A percentile compares a stretch with the other conserved stretches of the same genome.
These are phyloP conservation scores for Phyllachora maydis DNA, from an alignment of 2,329 filamentous ascomycete species.

Conservation along the genomic window DNA sequence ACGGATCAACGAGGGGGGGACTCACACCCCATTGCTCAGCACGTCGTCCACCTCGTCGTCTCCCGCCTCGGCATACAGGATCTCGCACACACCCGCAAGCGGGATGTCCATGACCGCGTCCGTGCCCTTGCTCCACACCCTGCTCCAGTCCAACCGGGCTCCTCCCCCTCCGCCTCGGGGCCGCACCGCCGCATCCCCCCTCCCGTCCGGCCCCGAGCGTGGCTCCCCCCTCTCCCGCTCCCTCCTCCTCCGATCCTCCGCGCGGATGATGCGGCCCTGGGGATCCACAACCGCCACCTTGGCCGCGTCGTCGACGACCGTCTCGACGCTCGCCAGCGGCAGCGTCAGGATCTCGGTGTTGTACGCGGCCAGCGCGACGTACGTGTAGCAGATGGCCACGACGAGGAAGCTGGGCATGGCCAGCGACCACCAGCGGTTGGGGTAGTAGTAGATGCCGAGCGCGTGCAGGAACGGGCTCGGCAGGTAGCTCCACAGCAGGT, in stretches of 20 bases:
- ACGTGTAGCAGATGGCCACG: conserved; percentile 77
- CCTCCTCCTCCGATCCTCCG: conserved; percentile 14
- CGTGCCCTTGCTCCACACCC: conserved; percentile 77
- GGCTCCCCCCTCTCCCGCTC: conserved; percentile 13
- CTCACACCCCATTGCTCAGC: too few species aligned
- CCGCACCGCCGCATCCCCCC: too few species aligned
- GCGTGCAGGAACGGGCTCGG: conserved; percentile 82
- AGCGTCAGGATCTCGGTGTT: conserved; percentile 81
- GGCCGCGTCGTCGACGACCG: conserved; percentile 76
- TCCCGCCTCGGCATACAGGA: conserved; percentile 55
- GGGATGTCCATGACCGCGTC: conserved; percentile 97
- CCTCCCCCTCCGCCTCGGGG: conserved; percentile 12
- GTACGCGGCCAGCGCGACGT: conserved; percentile 76
- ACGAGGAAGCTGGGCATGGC: conserved; percentile 83
- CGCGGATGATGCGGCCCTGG: conserved; percentile 32
- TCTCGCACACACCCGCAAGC: conserved; percentile 82
- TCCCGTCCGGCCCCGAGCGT: conserved; percentile 2
- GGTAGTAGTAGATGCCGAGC: conserved; percentile 90
- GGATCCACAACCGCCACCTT: conserved; percentile 67
- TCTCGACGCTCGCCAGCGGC: conserved; percentile 61
- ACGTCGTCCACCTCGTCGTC: conserved; percentile 4
- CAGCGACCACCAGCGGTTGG: conserved; percentile 92
- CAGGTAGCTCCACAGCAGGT: conserved; percentile 69
- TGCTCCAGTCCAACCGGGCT: conserved; percentile 45
- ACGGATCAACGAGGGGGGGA: too few species aligned